Percentiles rank a stretch among this genome's conserved stretches.
phyloP scores from a whole-genome alignment of 139 green algal genomes.

The Micractinium sp. region DNA sequence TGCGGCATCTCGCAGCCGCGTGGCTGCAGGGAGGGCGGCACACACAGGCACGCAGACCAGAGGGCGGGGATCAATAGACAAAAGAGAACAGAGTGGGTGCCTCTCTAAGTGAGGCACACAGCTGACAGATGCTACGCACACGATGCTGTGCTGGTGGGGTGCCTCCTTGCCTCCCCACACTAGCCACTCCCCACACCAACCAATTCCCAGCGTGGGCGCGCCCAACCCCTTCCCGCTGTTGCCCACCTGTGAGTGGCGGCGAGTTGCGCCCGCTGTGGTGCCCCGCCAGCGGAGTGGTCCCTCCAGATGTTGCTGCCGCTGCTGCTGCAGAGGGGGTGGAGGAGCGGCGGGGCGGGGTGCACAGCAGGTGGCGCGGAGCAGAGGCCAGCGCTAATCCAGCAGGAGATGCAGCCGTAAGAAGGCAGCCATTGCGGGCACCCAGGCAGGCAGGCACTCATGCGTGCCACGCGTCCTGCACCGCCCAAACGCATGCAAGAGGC shows the following conservation, averaged over 20 bases:
- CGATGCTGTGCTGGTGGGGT: no score
- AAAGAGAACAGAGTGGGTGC: no score
- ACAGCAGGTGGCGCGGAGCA: not conserved
- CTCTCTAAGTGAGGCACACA: no score
- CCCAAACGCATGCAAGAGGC: not conserved
- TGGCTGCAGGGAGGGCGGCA: not conserved
- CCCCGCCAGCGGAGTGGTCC: not conserved
- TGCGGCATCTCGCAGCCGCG: constrained; percentile 23
- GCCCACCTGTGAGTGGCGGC: constrained; percentile 14
- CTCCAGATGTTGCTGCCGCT: not conserved
- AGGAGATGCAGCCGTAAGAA: no score
- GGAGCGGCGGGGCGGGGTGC: no score
- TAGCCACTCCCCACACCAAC: no score
- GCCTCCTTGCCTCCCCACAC: not conserved
- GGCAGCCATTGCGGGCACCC: no score
- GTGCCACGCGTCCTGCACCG: not conserved
- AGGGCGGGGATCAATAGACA: no score
- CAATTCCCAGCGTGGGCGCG: not conserved
- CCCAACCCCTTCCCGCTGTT: not conserved
- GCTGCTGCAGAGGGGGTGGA: not conserved
- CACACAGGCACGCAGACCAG: not conserved
- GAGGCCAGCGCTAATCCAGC: no score
- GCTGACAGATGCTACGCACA: not conserved
- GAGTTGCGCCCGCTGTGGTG: constrained; percentile 11
- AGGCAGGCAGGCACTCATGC: not conserved